Conservation (phyloP, 176 grass and related monocot genomes). For the Eragrostis nindensis region DNA sequence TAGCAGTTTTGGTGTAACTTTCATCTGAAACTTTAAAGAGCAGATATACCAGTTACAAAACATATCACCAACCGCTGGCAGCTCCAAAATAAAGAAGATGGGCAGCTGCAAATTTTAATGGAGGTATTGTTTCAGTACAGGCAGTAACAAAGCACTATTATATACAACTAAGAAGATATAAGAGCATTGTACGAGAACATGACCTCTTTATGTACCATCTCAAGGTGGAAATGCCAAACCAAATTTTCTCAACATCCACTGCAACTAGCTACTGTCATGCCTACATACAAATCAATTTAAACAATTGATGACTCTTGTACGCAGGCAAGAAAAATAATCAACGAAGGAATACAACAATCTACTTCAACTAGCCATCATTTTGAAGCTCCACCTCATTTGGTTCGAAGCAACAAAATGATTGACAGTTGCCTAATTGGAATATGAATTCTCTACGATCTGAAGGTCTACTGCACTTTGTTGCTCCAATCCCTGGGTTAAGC, state of each 20-base stretch:
- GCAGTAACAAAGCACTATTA: conserved; percentile 23
- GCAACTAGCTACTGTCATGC: conserved; percentile 27
- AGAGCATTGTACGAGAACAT: conserved; percentile 8
- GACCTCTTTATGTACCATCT: conserved; percentile 25
- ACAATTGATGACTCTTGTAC: conserved; percentile 37
- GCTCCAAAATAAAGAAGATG: neutral
- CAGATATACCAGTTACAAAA: neutral
- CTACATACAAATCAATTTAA: conserved; percentile 34
- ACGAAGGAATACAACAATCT: conserved; percentile 52
- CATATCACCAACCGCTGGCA: no score
- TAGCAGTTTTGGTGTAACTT: neutral
- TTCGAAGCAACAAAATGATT: conserved; percentile 42
- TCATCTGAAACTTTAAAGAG: neutral
- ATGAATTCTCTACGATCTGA: neutral
- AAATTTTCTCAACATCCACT: conserved; percentile 15
- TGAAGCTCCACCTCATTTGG: conserved; percentile 37
- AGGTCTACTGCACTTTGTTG: conserved; percentile 3
- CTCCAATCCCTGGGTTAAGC: neutral
- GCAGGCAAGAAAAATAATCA: conserved; percentile 43
- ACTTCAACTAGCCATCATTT: conserved; percentile 47
- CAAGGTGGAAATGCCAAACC: conserved; percentile 26
- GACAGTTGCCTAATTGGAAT: conserved; percentile 41
- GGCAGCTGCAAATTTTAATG: neutral
- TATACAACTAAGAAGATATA: neutral
- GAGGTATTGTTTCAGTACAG: neutral